Conservation (phyloP, 2,329 filamentous ascomycete species). For the Aaosphaeria pasadenensis region DNA sequence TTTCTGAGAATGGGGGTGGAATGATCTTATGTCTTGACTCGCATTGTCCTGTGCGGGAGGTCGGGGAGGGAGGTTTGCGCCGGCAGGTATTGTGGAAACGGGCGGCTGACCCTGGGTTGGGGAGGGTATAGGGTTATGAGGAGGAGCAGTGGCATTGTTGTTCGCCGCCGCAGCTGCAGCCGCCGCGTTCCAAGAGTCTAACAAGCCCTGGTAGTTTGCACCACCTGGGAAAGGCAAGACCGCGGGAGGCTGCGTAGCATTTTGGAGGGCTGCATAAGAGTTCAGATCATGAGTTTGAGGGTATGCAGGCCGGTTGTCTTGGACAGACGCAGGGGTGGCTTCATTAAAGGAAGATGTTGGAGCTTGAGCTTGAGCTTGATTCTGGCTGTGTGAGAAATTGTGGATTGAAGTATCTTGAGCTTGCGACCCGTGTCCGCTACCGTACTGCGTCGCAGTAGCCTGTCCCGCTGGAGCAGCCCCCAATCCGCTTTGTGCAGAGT, state of each 20-base stretch:
- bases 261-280: constrained; percentile 29
- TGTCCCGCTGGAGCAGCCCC: constrained; percentile 18
- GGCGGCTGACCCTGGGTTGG: constrained; percentile 31
- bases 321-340: constrained; percentile 24
- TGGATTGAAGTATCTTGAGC: constrained; percentile 38
- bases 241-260: constrained; percentile 26
- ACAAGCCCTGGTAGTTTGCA: constrained; percentile 6
- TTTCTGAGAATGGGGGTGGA: constrained; percentile 45
- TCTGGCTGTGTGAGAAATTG: constrained; percentile 31
- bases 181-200: no score
- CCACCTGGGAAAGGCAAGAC: constrained; percentile 23
- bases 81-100: constrained; percentile 36
- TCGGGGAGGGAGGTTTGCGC: constrained; percentile 44
- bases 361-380: constrained; percentile 13
- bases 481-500: constrained; percentile 21
- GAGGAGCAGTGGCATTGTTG: constrained; percentile 15
- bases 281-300: constrained; percentile 31
- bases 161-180: neutral
- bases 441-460: constrained; percentile 22
- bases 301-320: constrained; percentile 29
- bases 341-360: constrained; percentile 29
- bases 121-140: constrained; percentile 26
- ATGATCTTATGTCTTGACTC: constrained; percentile 48
- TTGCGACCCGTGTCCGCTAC: constrained; percentile 25
- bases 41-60: constrained; percentile 51